These are phyloP conservation scores for Castanospermum australe DNA, from an alignment of 306 rosid species.

Conservation along the genomic window DNA sequence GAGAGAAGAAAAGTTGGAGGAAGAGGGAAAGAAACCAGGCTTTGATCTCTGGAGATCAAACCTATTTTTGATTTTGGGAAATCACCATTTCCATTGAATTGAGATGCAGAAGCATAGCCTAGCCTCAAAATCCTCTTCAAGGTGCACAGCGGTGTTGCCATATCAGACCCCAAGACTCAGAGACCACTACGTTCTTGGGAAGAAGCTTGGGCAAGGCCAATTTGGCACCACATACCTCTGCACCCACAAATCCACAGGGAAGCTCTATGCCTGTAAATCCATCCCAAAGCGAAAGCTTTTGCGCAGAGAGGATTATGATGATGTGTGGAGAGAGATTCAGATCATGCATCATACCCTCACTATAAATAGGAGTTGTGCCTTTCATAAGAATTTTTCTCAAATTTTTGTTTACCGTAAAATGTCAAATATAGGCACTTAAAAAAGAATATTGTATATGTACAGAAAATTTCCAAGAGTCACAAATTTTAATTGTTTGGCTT, in stretches of 20 bases:
- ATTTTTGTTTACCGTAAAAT: no score
- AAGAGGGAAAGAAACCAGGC: background rate
- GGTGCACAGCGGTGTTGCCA: slow-evolving; percentile 54
- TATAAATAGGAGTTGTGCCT: no score
- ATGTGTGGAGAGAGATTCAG: slow-evolving; percentile 94
- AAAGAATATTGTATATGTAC: no score
- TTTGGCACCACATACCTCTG: slow-evolving; percentile 77
- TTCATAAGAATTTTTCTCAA: no score
- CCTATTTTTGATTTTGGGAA: slow-evolving; percentile 1
- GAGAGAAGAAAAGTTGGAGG: background rate
- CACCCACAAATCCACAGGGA: slow-evolving; percentile 56
- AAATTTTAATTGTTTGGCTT: no score
- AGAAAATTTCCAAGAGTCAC: no score
- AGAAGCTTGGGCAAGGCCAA: slow-evolving; percentile 86
- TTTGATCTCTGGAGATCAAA: slow-evolving; percentile 3
- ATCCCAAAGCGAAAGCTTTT: slow-evolving; percentile 84
- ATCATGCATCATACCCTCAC: slow-evolving; percentile 97
- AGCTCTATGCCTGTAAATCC: slow-evolving; percentile 76
- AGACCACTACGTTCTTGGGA: slow-evolving; percentile 78
- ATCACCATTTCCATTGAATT: background rate
- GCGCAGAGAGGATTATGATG: slow-evolving; percentile 73
- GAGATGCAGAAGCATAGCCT: slow-evolving; percentile 45
- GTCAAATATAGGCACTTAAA: no score
- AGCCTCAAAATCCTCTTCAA: slow-evolving; percentile 37
- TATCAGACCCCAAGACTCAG: slow-evolving; percentile 65